These are phyloP conservation scores for Mortierella hygrophila DNA, from an alignment of 192 early-diverging fungal species.

Conservation along the genomic window DNA sequence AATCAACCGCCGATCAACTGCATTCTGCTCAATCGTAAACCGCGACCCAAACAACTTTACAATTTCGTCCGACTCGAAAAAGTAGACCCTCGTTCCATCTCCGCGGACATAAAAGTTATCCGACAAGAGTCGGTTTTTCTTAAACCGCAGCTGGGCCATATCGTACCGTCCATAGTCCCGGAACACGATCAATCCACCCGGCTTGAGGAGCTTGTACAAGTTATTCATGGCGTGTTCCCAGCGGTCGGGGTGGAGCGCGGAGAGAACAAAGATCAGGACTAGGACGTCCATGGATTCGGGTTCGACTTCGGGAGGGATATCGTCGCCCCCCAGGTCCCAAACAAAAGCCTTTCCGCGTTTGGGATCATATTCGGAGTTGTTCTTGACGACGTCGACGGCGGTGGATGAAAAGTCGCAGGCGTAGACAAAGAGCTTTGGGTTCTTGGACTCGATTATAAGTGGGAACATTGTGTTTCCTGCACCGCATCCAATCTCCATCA, in stretches of 20 bases:
- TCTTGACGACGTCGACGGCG: slow-evolving; percentile 94
- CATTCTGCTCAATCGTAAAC: slow-evolving; percentile 90
- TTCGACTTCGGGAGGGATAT: slow-evolving; percentile 77
- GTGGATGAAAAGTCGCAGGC: slow-evolving; percentile 93
- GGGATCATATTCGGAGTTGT: slow-evolving; percentile 77
- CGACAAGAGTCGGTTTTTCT: slow-evolving; percentile 88
- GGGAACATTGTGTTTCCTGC: slow-evolving; percentile 98
- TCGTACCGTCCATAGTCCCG: slow-evolving; percentile 99
- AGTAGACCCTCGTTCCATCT: slow-evolving; percentile 96
- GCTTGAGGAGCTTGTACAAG: slow-evolving; percentile 85
- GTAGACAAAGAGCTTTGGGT: slow-evolving; percentile 88
- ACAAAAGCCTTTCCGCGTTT: slow-evolving; percentile 89
- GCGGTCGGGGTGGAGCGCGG: slow-evolving; percentile 89
- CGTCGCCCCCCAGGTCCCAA: slow-evolving; percentile 88
- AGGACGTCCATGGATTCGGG: slow-evolving; percentile 90
- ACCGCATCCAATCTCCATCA: slow-evolving; percentile 98
- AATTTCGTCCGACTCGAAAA: slow-evolving; percentile 83
- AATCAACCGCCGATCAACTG: slow-evolving; percentile 91
- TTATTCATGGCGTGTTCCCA: slow-evolving; percentile 88
- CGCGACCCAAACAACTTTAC: slow-evolving; percentile 62
- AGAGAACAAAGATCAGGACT: slow-evolving; percentile 96
- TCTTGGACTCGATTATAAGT: slow-evolving; percentile 78
- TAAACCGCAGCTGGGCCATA: slow-evolving; percentile 97
- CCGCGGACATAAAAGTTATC: slow-evolving; percentile 98
- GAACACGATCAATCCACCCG: slow-evolving; percentile 92